These are phyloP conservation scores for Carex cristatella DNA, from an alignment of 176 grass and related monocot species.

Conservation along the genomic window DNA sequence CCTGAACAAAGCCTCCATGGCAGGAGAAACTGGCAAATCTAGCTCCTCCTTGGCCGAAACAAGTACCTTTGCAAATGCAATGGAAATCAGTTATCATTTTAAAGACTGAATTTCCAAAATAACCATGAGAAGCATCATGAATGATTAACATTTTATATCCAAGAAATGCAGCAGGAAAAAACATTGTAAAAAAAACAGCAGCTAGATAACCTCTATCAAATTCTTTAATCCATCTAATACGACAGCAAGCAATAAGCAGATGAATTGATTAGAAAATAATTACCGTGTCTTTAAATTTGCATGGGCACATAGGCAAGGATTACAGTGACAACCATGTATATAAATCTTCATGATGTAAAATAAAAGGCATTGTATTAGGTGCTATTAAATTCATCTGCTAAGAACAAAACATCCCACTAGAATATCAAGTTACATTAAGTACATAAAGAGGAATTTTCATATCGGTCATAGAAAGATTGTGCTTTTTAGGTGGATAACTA, in stretches of 20 bases:
- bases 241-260: not conserved
- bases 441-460: not conserved
- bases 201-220: not conserved
- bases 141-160: not conserved
- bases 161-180: not conserved
- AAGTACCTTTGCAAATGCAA: conserved; percentile 59
- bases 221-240: not conserved
- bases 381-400: not conserved
- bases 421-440: not conserved
- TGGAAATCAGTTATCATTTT: not conserved
- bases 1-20: conserved; percentile 87
- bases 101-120: not conserved
- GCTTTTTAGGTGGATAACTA: not conserved
- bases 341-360: not conserved
- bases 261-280: not conserved
- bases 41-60: conserved; percentile 97
- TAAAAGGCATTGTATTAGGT: not conserved
- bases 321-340: not conserved
- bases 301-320: not conserved
- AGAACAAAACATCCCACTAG: not conserved
- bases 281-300: not conserved
- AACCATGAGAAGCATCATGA: not conserved
- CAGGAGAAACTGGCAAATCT: conserved; percentile 60
- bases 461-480: not conserved
- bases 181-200: not conserved